Conservation (phyloP, 306 rosid species). For the Prosopis cineraria region DNA sequence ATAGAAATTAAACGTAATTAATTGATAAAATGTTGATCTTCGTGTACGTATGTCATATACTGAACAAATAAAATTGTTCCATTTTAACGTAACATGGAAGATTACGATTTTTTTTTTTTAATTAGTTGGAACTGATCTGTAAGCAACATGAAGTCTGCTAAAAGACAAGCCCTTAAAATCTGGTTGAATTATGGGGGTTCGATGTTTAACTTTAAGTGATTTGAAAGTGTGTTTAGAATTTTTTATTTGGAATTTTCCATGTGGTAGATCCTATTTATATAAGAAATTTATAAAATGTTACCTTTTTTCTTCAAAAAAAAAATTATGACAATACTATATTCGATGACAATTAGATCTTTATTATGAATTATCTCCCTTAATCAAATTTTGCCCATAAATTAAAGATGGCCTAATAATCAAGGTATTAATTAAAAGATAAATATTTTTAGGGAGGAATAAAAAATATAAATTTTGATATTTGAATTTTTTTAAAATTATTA, state of each 20-base stretch:
- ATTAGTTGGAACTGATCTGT: neutral
- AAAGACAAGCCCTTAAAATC: neutral
- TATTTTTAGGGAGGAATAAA: too few species aligned
- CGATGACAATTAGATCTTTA: too few species aligned
- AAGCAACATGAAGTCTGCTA: neutral
- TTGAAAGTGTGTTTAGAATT: neutral
- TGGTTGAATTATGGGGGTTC: neutral
- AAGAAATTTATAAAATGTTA: neutral
- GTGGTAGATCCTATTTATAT: neutral
- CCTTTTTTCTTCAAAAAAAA: neutral
- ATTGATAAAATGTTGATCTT: conserved; percentile 7
- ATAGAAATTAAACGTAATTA: neutral
- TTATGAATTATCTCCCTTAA: neutral
- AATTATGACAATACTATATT: neutral
- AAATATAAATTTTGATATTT: too few species aligned
- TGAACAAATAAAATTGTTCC: neutral
- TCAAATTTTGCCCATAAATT: neutral
- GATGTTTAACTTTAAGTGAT: neutral
- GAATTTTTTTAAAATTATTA: too few species aligned
- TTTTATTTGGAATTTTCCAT: neutral
- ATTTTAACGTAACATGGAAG: neutral
- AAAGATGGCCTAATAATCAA: too few species aligned
- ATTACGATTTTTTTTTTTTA: neutral
- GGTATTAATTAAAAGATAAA: too few species aligned
- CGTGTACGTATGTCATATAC: neutral